Percentiles rank a stretch among this genome's conserved stretches.
phyloP scores from a whole-genome alignment of 2,329 filamentous ascomycete genomes.

The Trichophyton rubrum region DNA sequence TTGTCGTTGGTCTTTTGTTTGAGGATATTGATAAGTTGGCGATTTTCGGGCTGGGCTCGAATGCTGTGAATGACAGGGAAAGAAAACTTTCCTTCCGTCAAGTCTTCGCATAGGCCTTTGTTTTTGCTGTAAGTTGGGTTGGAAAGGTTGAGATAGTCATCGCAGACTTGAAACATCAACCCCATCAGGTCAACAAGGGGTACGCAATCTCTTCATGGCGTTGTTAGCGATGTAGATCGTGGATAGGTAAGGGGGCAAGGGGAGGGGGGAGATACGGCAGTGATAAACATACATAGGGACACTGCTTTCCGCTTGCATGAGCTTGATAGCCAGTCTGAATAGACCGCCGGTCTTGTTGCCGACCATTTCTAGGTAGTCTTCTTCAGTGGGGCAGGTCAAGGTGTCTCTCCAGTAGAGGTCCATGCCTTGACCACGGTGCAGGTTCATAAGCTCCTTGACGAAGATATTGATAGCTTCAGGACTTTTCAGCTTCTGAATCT shows the following conservation, averaged over 20 bases:
- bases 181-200: slow-evolving; percentile 51
- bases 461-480: slow-evolving; percentile 24
- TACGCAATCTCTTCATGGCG: slow-evolving; percentile 17
- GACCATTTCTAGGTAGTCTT: slow-evolving; percentile 31
- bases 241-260: slow-evolving; percentile 5
- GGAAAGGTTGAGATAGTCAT: slow-evolving; percentile 73
- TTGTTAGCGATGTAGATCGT: slow-evolving; percentile 2
- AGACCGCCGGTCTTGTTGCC: slow-evolving; percentile 30
- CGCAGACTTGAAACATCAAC: slow-evolving; percentile 24
- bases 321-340: slow-evolving; percentile 25
- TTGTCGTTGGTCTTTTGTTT: slow-evolving; percentile 71
- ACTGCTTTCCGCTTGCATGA: slow-evolving; percentile 24
- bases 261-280: neutral
- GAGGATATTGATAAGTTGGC: slow-evolving; percentile 76
- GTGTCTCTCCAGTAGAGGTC: slow-evolving; percentile 30
- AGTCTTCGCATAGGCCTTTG: slow-evolving; percentile 59
- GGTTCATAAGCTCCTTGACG: slow-evolving; percentile 25
- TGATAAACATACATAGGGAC: slow-evolving; percentile 4
- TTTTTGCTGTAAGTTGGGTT: slow-evolving; percentile 56
- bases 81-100: slow-evolving; percentile 21
- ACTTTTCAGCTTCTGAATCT: slow-evolving; percentile 21
- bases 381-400: slow-evolving; percentile 24
- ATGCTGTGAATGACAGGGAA: slow-evolving; percentile 19
- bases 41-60: slow-evolving; percentile 40
- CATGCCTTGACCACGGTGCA: slow-evolving; percentile 30